A percentile compares a stretch with the other conserved stretches of the same genome.
Evolutionary conservation across 2,329 filamentous ascomycete species (phyloP).

Genomic region (Capronia epimyces): DNA sequence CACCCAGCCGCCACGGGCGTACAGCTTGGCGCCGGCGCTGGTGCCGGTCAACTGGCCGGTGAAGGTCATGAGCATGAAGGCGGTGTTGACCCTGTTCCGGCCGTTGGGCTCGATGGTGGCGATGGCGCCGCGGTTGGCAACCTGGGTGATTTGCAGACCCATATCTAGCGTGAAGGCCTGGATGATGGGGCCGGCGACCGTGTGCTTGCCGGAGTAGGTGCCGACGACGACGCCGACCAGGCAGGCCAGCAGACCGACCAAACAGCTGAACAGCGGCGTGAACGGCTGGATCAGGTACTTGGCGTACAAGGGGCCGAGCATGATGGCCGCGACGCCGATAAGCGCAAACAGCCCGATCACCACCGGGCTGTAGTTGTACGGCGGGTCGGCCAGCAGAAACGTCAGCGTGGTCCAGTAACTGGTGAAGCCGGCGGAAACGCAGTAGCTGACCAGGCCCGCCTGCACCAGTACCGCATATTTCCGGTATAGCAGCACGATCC

Average conservation of each 20-base stretch:
- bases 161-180: conserved; percentile 67
- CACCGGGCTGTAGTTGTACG: conserved; percentile 63
- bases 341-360: conserved; percentile 73
- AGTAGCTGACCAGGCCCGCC: conserved; percentile 61
- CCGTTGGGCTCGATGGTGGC: conserved; percentile 66
- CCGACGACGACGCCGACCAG: conserved; percentile 61
- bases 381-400: conserved; percentile 65
- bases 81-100: conserved; percentile 71
- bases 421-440: conserved; percentile 58
- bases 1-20: conserved; percentile 53
- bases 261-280: conserved; percentile 61
- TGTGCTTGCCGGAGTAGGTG: conserved; percentile 61
- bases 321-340: conserved; percentile 66
- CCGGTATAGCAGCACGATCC: conserved; percentile 59
- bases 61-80: conserved; percentile 73
- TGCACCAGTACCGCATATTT: conserved; percentile 66
- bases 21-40: conserved; percentile 53
- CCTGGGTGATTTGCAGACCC: conserved; percentile 66
- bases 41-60: conserved; percentile 70
- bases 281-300: conserved; percentile 61
- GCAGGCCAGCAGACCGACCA: conserved; percentile 56
- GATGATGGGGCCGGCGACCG: conserved; percentile 65
- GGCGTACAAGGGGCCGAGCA: conserved; percentile 63
- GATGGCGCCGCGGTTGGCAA: conserved; percentile 66
- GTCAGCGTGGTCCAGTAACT: conserved; percentile 71